Evolutionary conservation across 352 stramenopile genomes (phyloP).

Genomic region (Pythium utonaiense): DNA sequence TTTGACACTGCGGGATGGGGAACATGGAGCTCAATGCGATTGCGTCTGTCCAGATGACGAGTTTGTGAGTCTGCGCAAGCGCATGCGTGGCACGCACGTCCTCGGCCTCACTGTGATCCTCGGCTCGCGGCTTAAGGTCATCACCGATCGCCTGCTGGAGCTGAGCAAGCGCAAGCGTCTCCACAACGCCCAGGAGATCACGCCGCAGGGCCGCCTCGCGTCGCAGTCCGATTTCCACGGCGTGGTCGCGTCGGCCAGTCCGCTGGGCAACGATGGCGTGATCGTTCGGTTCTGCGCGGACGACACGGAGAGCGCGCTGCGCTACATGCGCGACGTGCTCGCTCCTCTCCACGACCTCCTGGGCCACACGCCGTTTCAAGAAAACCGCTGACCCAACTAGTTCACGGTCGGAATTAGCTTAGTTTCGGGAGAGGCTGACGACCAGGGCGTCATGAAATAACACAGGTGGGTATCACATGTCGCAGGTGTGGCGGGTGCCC

Average conservation of each 20-base stretch:
- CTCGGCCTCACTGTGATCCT: slow-evolving; percentile 67
- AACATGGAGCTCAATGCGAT: not conserved
- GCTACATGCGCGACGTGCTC: slow-evolving; percentile 59
- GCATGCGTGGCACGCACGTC: slow-evolving; percentile 76
- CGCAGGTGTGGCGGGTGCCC: slow-evolving; percentile 17
- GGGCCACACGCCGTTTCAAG: slow-evolving; percentile 65
- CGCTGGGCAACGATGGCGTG: slow-evolving; percentile 49
- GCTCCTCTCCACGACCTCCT: slow-evolving; percentile 49
- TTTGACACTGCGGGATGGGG: no score
- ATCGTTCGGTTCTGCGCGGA: slow-evolving; percentile 71
- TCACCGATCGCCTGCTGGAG: slow-evolving; percentile 53
- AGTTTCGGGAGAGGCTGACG: not conserved
- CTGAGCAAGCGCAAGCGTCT: slow-evolving; percentile 72
- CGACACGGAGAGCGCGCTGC: slow-evolving; percentile 58
- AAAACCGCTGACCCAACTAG: slow-evolving; percentile 60
- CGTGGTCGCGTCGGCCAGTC: slow-evolving; percentile 73
- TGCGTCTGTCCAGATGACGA: slow-evolving; percentile 56
- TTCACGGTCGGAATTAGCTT: not conserved
- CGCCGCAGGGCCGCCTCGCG: slow-evolving; percentile 58
- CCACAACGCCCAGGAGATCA: slow-evolving; percentile 65
- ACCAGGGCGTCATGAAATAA: slow-evolving; percentile 2
- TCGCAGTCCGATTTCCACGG: slow-evolving; percentile 39
- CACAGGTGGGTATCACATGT: slow-evolving; percentile 7
- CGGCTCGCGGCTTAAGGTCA: slow-evolving; percentile 46
- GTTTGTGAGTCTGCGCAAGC: slow-evolving; percentile 51